phyloP scores from a whole-genome alignment of 176 grass and related monocot species.

The Carex myosuroides region DNA sequence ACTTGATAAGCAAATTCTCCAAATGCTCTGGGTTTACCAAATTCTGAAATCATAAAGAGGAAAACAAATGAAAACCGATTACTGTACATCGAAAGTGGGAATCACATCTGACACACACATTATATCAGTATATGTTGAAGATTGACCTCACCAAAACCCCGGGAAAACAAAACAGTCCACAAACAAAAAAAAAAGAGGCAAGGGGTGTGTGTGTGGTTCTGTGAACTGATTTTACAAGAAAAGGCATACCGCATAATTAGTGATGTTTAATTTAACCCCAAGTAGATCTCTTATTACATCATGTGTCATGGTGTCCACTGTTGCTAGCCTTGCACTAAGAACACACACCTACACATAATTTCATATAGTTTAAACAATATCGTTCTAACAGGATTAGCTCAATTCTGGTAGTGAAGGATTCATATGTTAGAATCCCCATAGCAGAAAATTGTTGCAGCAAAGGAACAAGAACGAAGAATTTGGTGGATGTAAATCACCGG shows the following conservation, averaged over 20 bases:
- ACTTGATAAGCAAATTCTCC: constrained; percentile 53
- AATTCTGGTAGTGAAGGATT: background rate
- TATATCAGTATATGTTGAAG: background rate
- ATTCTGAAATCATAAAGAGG: constrained; percentile 33
- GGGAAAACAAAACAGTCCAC: background rate
- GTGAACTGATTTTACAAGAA: background rate
- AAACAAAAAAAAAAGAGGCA: background rate
- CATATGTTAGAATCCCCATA: background rate
- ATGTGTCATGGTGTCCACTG: constrained; percentile 84
- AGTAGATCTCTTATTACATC: constrained; percentile 90
- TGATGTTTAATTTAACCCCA: constrained; percentile 79
- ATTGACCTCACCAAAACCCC: background rate
- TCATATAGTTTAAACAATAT: background rate
- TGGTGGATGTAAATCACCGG: background rate
- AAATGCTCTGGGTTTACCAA: constrained; percentile 62
- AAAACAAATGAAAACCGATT: constrained; percentile 10
- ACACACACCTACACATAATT: constrained; percentile 46
- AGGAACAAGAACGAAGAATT: background rate
- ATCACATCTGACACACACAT: background rate
- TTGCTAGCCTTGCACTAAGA: constrained; percentile 62
- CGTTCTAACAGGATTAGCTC: background rate
- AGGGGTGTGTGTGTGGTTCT: background rate
- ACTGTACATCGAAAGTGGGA: background rate
- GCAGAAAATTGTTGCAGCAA: background rate
- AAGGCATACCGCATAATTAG: constrained; percentile 76